Conservation (phyloP, 2,329 filamentous ascomycete genomes). For the Gaeumannomyces tritici region DNA sequence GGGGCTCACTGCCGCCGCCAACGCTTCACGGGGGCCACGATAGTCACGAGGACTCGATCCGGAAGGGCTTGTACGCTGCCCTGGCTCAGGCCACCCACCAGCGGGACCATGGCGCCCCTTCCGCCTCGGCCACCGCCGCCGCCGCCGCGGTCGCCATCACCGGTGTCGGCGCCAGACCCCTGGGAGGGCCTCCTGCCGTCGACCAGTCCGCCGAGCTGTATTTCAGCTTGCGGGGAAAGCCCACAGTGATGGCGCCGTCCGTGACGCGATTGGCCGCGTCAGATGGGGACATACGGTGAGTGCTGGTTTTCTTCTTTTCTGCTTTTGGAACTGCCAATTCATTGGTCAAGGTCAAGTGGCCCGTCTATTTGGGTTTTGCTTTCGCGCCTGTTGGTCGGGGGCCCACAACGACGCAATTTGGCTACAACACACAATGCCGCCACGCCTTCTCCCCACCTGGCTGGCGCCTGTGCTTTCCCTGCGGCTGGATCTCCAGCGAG, state of each 20-base stretch:
- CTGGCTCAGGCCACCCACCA: background rate
- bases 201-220: background rate
- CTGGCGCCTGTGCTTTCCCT: background rate
- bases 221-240: background rate
- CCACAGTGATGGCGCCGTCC: background rate
- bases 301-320: background rate
- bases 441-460: too few species aligned
- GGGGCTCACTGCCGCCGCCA: slow-evolving; percentile 11
- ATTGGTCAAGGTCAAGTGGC: too few species aligned
- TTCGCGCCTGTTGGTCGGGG: too few species aligned
- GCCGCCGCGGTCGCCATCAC: background rate
- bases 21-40: slow-evolving; percentile 6
- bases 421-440: background rate
- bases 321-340: too few species aligned
- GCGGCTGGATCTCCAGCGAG: background rate
- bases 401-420: too few species aligned
- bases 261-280: background rate
- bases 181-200: background rate
- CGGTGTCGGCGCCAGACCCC: too few species aligned
- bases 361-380: background rate
- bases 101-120: background rate
- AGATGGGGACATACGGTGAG: background rate
- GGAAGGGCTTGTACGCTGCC: slow-evolving; percentile 7
- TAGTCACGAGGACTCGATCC: slow-evolving; percentile 10
- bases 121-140: background rate